Evolutionary conservation across 2,329 filamentous ascomycete species (phyloP), one percentile per base, ranked within the genome.

Genomic region (Diaporthe nobilis): DNA sequence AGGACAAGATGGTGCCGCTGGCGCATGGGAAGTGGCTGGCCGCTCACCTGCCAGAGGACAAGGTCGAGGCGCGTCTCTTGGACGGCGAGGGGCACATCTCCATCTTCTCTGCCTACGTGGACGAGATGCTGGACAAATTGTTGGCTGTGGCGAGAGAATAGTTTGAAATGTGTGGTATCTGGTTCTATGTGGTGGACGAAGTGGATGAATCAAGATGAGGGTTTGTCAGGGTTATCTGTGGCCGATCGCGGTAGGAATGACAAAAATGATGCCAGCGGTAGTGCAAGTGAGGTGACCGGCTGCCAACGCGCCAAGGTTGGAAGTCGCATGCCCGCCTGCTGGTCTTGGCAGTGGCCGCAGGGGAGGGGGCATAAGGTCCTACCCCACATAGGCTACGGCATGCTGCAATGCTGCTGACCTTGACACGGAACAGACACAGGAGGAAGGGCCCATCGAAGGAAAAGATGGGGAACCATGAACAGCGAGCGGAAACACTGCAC

Each of bases 1-100:
- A 77, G 57, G 80, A 81, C 63, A 72, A 75, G 74, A 80, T 80
- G 79, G 78, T 79, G 13, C 80, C 80, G 15, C 78, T 72, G 58
- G 72, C 51, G 8, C 80, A 81, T 58, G 80, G 79, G 22, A 25
- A 79, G 49, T 81, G 80, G 80, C 51, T 81, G 12, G 79, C 75
- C 2, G 72, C 63, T 42, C 78, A 80, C 65, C 60, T 81, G 34
- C 79, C 80, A 0, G 22, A 79, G 51, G 73, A 78, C 10, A 44
- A 75, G 39, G 63, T 80, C 22, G 76, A 49, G 57, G 73, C 65
- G 25, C 75, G 80, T 76, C 63, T 81, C 22, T 1, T 77, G 28
- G 44, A 80, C 12, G 79, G 78, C 6, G 60, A 81, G 37, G 79
- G 79, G 3, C 79, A 81, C 44, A 70, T 81, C 9, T 77, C 75